phyloP scores from a whole-genome alignment of 2,329 filamentous ascomycete genomes.

The Botrytis fabae region DNA sequence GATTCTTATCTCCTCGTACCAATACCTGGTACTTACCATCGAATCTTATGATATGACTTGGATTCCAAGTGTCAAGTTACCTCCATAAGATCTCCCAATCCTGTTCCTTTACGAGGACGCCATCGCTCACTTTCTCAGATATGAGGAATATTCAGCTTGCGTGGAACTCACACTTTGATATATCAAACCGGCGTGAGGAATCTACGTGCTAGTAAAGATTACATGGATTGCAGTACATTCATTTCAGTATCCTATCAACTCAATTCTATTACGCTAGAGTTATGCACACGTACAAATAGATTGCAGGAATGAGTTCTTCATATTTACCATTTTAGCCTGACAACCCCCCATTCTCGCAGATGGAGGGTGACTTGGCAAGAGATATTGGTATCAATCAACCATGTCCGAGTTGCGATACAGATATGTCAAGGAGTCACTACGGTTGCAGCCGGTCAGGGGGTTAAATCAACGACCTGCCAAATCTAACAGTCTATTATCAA shows the following conservation, averaged over 20 bases:
- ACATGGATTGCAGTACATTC: neutral
- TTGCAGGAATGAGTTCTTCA: neutral
- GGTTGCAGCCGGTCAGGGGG: neutral
- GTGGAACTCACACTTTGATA: neutral
- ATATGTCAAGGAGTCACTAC: neutral
- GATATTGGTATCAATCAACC: neutral
- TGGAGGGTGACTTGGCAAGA: neutral
- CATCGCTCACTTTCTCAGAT: neutral
- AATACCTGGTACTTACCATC: neutral
- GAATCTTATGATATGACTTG: neutral
- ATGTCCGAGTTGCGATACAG: neutral
- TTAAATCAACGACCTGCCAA: slow-evolving; percentile 13
- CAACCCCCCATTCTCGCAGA: neutral
- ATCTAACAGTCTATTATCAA: neutral
- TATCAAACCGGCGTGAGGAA: neutral
- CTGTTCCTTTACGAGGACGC: neutral
- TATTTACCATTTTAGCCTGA: slow-evolving; percentile 1
- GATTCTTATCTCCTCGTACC: neutral
- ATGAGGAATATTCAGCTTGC: neutral
- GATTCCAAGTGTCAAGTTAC: neutral
- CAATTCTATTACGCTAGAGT: neutral
- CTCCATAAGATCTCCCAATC: neutral
- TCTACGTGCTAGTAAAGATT: neutral
- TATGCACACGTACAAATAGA: neutral
- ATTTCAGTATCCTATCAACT: neutral